phyloP scores from a whole-genome alignment of 2,329 filamentous ascomycete genomes.

The Alternaria sp. region DNA sequence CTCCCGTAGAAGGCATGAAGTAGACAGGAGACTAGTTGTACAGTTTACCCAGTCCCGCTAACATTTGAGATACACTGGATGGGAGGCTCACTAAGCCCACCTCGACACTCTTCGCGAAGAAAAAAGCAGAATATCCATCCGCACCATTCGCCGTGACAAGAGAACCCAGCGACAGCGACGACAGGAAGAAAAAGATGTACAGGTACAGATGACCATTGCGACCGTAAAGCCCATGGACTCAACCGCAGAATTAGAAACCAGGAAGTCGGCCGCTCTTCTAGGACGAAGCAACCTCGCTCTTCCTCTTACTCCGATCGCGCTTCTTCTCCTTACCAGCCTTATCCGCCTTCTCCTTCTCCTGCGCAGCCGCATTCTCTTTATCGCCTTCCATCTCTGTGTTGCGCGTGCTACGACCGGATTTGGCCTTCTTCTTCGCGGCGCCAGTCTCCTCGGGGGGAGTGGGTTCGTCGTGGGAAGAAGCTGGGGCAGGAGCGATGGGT shows the following conservation, averaged over 20 bases:
- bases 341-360: conserved; percentile 15
- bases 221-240: background rate
- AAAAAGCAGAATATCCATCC: background rate
- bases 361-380: conserved; percentile 29
- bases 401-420: conserved; percentile 39
- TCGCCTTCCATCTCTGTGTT: conserved; percentile 40
- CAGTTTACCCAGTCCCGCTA: too few species aligned
- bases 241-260: too few species aligned
- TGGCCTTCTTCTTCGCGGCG: conserved; percentile 44
- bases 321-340: conserved; percentile 35
- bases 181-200: too few species aligned
- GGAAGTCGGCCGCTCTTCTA: conserved; percentile 11
- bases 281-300: conserved; percentile 37
- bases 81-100: too few species aligned
- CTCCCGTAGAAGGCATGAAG: background rate
- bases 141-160: background rate
- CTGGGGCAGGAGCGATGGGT: conserved; percentile 35
- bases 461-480: conserved; percentile 28
- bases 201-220: background rate
- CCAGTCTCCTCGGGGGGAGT: conserved; percentile 39
- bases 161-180: background rate
- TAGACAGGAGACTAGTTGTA: too few species aligned
- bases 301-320: conserved; percentile 43
- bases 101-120: background rate
- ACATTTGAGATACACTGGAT: too few species aligned